These are phyloP conservation scores for Saccharomycopsis javanensis DNA, from an alignment of 805 yeast genomes.

Conservation along the genomic window DNA sequence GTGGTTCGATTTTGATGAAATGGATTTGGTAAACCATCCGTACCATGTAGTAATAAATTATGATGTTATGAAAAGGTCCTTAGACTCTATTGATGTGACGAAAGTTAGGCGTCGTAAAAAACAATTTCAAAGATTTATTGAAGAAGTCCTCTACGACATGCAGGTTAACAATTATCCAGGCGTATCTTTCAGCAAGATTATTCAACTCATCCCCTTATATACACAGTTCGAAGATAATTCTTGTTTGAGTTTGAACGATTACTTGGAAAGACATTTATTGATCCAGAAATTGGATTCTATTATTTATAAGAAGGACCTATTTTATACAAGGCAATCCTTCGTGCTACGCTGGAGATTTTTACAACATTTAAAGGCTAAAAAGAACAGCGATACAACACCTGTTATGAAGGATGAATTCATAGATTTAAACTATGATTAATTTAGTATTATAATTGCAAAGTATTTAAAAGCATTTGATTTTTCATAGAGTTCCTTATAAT, in stretches of 20 bases:
- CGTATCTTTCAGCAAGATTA: constrained; percentile 51
- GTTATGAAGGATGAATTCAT: not conserved
- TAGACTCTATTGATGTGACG: constrained; percentile 44
- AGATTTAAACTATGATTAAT: not conserved
- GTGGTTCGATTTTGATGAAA: constrained; percentile 36
- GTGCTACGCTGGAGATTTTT: constrained; percentile 16
- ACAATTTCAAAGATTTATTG: constrained; percentile 56
- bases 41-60: constrained; percentile 50
- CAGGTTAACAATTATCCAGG: constrained; percentile 50
- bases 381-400: not conserved
- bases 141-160: constrained; percentile 54
- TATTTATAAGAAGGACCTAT: constrained; percentile 13
- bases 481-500: no score
- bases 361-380: constrained; percentile 5
- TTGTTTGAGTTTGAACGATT: constrained; percentile 65
- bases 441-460: no score
- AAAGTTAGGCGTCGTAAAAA: constrained; percentile 45
- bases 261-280: constrained; percentile 50
- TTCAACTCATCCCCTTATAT: constrained; percentile 66
- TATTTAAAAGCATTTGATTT: no score
- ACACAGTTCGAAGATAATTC: constrained; percentile 66
- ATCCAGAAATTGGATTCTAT: constrained; percentile 45
- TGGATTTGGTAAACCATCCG: constrained; percentile 33
- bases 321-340: constrained; percentile 13
- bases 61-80: constrained; percentile 40